Base-by-base conservation (phyloP, 352 stramenopile species). In the Pythium periplocum region DNA sequence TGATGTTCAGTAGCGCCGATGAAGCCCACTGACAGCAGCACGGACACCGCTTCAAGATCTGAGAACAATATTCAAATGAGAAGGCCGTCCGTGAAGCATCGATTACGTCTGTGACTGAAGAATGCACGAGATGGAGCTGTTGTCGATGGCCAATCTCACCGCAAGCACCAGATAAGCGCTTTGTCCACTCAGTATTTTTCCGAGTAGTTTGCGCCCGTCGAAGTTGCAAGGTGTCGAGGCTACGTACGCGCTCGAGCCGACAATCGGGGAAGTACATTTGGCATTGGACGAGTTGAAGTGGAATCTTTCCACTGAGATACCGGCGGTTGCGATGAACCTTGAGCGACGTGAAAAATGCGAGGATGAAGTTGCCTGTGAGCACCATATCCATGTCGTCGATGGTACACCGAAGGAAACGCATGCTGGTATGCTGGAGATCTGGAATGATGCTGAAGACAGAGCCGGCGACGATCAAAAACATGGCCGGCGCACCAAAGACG, bases 241-340 rank as follows among this genome's bases (percentile, higher is more conserved):
- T 34, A 1, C n/a, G 26, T 2, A 8, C 26, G 17, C 17, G 17
- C 17, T 44, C 47, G 4, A 61, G 39, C 4, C 33, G 54, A 11
- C 46, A 61, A 4, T 12, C 45, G 32, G 54, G 46, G 26, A 55
- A 61, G 48, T 55, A 54, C 47, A 61, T 61, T 54, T 61, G 54
- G 26, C 54, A 61, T 32, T 55, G 54, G 11, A 61, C 47, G 35
- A 61, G 17, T 26, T 26, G 17, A 26, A 26, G 17, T 26, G 17
- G 17, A 26, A 26, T 26, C 17, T 26, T 26, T 26, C 17, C 17
- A 26, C 17, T 26, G 17, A 61, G 54, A 46, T 55, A 61, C 35
- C 55, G 54, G 39, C 54, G 54, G 38, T 61, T 61, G 17, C 54
- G 41, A 12, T 61, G 54, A 33, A 41, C 50, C 48, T 61, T 61